A percentile compares a stretch with the other conserved stretches of the same genome.
These are phyloP conservation scores for Xanthoconium separans DNA, from an alignment of 1,284 basidiomycete genomes.

Conservation along the genomic window DNA sequence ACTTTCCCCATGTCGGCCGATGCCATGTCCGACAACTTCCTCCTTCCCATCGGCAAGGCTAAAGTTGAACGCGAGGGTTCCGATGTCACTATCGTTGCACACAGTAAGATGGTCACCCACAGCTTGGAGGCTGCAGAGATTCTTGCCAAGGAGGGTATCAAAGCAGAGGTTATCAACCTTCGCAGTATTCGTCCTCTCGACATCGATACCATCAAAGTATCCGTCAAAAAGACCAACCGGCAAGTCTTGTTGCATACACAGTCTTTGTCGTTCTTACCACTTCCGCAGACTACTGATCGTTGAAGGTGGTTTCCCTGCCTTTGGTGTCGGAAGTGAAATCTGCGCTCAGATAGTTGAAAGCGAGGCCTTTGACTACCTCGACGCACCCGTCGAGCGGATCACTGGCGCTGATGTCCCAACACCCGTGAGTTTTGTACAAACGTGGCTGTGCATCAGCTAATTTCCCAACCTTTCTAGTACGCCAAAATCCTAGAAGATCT, in stretches of 20 bases:
- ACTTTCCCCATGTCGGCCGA: conserved; percentile 95
- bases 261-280: conserved; percentile 9
- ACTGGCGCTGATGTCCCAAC: conserved; percentile 98
- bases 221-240: conserved; percentile 99
- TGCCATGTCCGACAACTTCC: conserved; percentile 93
- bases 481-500: conserved; percentile 85
- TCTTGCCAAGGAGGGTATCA: conserved; percentile 94
- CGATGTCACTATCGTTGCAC: conserved; percentile 95
- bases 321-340: conserved; percentile 98
- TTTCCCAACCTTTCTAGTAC: conserved; percentile 53
- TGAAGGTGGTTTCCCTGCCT: conserved; percentile 98
- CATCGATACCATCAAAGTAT: conserved; percentile 93
- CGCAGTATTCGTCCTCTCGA: conserved; percentile 94
- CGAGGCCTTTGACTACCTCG: conserved; percentile 95
- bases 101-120: conserved; percentile 95
- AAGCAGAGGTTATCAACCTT: conserved; percentile 98
- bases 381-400: conserved; percentile 96
- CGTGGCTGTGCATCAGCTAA: conserved; percentile 1
- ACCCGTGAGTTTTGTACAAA: conserved; percentile 68
- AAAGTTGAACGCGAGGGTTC: conserved; percentile 93
- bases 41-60: conserved; percentile 95
- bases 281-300: conserved; percentile 78
- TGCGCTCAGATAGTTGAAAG: conserved; percentile 96
- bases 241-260: conserved; percentile 28
- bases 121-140: conserved; percentile 90